Evolutionary conservation across 2,329 filamentous ascomycete species (phyloP).

Genomic region (Lasiodiplodia gonubiensis): DNA sequence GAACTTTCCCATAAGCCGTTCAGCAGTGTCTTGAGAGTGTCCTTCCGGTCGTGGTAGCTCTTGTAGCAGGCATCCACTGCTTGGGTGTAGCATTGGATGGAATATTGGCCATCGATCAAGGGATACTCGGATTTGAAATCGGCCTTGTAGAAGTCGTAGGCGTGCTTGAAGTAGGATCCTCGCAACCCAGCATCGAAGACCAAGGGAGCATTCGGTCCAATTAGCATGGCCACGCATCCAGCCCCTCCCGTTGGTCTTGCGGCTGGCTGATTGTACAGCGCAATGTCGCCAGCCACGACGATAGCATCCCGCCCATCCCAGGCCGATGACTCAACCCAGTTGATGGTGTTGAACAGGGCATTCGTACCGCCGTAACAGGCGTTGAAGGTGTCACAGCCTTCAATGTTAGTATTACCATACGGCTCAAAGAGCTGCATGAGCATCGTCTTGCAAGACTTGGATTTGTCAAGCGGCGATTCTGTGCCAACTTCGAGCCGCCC

Average conservation of each 20-base stretch:
- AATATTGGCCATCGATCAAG: slow-evolving; percentile 59
- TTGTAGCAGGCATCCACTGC: slow-evolving; percentile 60
- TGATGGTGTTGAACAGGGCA: slow-evolving; percentile 60
- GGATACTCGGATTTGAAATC: slow-evolving; percentile 61
- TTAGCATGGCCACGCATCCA: slow-evolving; percentile 60
- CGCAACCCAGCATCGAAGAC: slow-evolving; percentile 57
- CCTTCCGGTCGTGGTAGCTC: slow-evolving; percentile 58
- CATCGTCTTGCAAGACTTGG: slow-evolving; percentile 61
- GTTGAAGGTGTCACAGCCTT: slow-evolving; percentile 60
- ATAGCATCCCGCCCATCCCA: slow-evolving; percentile 61
- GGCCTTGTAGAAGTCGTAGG: slow-evolving; percentile 63
- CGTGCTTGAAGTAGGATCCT: slow-evolving; percentile 58
- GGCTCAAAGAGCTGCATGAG: slow-evolving; percentile 60
- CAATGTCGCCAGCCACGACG: slow-evolving; percentile 60
- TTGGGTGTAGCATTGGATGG: slow-evolving; percentile 59
- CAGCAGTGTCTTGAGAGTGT: slow-evolving; percentile 39
- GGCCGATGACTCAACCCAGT: slow-evolving; percentile 60
- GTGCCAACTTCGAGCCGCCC: slow-evolving; percentile 61
- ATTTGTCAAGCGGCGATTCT: slow-evolving; percentile 62
- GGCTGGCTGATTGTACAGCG: slow-evolving; percentile 60
- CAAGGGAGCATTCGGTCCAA: slow-evolving; percentile 58
- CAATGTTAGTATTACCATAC: slow-evolving; percentile 59
- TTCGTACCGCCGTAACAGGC: slow-evolving; percentile 62
- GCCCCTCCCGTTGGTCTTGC: slow-evolving; percentile 60
- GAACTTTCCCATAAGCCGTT: too few relatives aligned